Evolutionary conservation across 2,329 filamentous ascomycete genomes (phyloP).

Genomic region (Trichoderma aggressivum): DNA sequence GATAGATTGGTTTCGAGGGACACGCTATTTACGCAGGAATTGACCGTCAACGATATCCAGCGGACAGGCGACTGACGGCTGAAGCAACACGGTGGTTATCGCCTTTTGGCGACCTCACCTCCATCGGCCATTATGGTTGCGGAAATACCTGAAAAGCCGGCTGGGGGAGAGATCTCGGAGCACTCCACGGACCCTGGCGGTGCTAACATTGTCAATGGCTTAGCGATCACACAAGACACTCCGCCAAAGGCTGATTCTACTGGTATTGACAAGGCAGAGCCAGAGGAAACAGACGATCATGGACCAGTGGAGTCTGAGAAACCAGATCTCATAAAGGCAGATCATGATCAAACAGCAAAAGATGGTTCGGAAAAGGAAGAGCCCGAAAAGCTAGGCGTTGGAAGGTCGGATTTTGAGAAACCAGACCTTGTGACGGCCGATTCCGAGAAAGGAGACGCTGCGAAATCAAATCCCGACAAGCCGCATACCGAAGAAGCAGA

Average conservation of each 20-base stretch:
- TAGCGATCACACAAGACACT: not conserved
- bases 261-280: not conserved
- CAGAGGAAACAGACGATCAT: not conserved
- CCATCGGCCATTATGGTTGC: slow-evolving; percentile 20
- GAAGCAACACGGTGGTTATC: not conserved
- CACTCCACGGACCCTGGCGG: not conserved
- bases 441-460: not conserved
- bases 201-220: not conserved
- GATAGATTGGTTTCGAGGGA: not conserved
- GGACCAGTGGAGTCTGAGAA: not conserved
- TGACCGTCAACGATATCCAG: not conserved
- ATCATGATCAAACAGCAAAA: not conserved
- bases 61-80: not conserved
- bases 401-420: not conserved
- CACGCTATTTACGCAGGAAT: not conserved
- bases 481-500: not conserved
- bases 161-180: not conserved
- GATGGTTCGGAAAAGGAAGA: not conserved
- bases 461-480: not conserved
- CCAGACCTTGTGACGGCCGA: not conserved
- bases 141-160: not conserved
- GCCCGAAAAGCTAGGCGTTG: not conserved
- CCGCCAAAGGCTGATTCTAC: not conserved
- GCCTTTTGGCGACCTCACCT: not conserved
- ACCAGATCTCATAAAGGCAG: not conserved